Conservation (phyloP, 305 asterid genomes). For the Salvia sclarea region DNA sequence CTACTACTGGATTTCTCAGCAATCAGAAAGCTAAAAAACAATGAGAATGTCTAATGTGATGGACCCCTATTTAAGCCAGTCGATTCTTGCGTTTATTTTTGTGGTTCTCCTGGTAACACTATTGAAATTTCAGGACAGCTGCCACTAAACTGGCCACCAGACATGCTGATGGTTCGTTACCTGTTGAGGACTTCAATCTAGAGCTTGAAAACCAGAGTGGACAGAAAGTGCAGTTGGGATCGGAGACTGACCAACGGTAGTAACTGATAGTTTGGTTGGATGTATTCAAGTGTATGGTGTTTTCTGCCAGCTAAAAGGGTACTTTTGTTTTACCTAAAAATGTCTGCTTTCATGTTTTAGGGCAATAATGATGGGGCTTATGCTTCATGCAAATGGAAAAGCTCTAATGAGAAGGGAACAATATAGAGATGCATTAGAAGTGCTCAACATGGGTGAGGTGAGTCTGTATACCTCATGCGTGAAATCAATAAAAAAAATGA, state of each 20-base stretch:
- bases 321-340: neutral
- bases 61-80: slow-evolving; percentile 4
- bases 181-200: slow-evolving; percentile 85
- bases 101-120: slow-evolving; percentile 29
- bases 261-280: slow-evolving; percentile 13
- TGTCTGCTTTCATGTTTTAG: slow-evolving; percentile 42
- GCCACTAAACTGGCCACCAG: slow-evolving; percentile 75
- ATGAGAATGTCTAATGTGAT: slow-evolving; percentile 8
- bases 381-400: slow-evolving; percentile 91
- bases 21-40: slow-evolving; percentile 2
- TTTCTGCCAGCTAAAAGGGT: slow-evolving; percentile 15
- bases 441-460: slow-evolving; percentile 93
- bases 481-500: neutral
- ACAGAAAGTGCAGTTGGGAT: slow-evolving; percentile 74
- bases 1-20: neutral
- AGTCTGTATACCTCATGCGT: slow-evolving; percentile 27
- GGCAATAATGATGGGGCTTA: slow-evolving; percentile 97
- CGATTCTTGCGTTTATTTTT: slow-evolving; percentile 10
- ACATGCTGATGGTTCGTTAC: slow-evolving; percentile 86
- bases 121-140: slow-evolving; percentile 58
- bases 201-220: slow-evolving; percentile 98
- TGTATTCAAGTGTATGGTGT: slow-evolving; percentile 19
- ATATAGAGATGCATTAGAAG: slow-evolving; percentile 84
- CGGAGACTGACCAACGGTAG: slow-evolving; percentile 92
- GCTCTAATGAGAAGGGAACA: slow-evolving; percentile 62